phyloP scores from a whole-genome alignment of 106 monocot species.

The Cymbidium sinense region DNA sequence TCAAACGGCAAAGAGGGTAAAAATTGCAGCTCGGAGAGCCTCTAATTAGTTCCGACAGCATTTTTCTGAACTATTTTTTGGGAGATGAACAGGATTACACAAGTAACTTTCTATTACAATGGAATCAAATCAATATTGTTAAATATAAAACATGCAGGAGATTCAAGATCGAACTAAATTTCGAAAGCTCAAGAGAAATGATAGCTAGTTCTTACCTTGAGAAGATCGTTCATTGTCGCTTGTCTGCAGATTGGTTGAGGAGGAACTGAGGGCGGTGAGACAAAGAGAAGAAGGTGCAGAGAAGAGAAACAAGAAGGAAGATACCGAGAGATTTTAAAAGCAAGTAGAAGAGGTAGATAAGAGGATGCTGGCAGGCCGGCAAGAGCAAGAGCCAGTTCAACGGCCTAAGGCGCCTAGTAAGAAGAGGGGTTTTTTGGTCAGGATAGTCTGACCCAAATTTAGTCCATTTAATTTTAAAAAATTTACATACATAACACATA shows the following conservation, averaged over 20 bases:
- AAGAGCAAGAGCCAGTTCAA: not conserved
- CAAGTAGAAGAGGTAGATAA: not conserved
- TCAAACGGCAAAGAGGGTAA: too few species aligned
- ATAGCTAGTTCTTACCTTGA: not conserved
- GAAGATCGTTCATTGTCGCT: constrained; percentile 7
- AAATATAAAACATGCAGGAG: not conserved
- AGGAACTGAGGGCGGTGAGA: not conserved
- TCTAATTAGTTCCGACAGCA: too few species aligned
- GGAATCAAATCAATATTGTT: too few species aligned
- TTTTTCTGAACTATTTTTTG: too few species aligned
- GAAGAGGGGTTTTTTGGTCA: not conserved
- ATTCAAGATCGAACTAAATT: not conserved
- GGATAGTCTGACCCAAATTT: too few species aligned
- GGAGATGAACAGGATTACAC: too few species aligned
- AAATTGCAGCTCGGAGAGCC: too few species aligned
- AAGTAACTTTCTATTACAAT: too few species aligned
- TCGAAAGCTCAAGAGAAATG: not conserved
- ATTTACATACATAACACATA: too few species aligned
- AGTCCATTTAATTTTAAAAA: too few species aligned
- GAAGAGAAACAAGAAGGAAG: not conserved
- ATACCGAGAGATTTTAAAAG: not conserved
- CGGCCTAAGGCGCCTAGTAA: not conserved
- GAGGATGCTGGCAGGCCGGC: not conserved
- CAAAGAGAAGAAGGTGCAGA: not conserved
- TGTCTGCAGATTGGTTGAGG: not conserved